A percentile compares a stretch with the other conserved stretches of the same genome.
Conservation (phyloP, 2,329 filamentous ascomycete species). For the Arthrobotrys iridis region DNA sequence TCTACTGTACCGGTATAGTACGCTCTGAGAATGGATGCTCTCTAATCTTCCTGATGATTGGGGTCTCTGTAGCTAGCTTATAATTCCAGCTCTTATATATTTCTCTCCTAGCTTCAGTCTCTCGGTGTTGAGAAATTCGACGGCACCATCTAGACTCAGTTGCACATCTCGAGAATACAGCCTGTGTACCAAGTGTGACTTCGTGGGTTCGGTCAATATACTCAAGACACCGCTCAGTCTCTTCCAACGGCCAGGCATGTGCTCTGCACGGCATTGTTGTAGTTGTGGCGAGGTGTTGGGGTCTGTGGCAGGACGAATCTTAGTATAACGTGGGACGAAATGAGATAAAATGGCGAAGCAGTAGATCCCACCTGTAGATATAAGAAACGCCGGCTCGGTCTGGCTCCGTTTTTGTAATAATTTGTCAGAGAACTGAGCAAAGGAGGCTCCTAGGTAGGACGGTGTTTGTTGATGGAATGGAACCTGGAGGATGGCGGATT, state of each 20-base stretch:
- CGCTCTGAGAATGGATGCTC: neutral
- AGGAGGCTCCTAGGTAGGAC: neutral
- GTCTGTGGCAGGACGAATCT: too few relatives aligned
- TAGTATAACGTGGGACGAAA: too few relatives aligned
- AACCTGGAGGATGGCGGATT: neutral
- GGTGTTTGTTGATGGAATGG: neutral
- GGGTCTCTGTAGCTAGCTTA: constrained; percentile 15
- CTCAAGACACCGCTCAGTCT: constrained; percentile 25
- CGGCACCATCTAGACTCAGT: constrained; percentile 34
- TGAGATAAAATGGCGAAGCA: too few relatives aligned
- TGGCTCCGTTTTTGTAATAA: too few relatives aligned
- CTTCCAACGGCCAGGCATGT: constrained; percentile 43
- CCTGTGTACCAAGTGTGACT: neutral
- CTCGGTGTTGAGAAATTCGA: constrained; percentile 27
- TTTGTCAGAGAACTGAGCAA: neutral
- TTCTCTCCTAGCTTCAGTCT: constrained; percentile 1
- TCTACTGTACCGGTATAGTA: neutral
- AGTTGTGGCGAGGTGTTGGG: neutral
- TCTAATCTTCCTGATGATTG: constrained; percentile 45
- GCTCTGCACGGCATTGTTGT: constrained; percentile 45
- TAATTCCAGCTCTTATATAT: constrained; percentile 27
- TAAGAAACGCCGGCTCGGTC: neutral
- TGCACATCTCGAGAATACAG: constrained; percentile 10
- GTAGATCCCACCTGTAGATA: neutral
- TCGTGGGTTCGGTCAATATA: constrained; percentile 33